Evolutionary conservation across 2,329 filamentous ascomycete genomes (phyloP), one percentile per base, ranked within the genome.

Genomic region (Conoideocrella luteorostrata): DNA sequence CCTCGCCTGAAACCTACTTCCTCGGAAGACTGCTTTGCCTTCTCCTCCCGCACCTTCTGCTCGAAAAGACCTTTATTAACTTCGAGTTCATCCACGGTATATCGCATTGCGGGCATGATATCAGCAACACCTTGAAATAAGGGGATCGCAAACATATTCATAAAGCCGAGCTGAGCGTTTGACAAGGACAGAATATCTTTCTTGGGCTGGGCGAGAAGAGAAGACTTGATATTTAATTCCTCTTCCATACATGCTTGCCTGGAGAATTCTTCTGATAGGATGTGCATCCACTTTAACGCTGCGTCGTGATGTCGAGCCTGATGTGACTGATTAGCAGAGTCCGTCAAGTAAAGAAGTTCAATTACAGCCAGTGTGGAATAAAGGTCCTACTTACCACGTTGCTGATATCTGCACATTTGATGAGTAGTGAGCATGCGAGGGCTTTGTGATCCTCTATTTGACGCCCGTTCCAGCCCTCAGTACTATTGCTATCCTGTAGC

Each of bases 361-460:
- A n/a, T n/a, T n/a, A n/a, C n/a, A n/a, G n/a, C n/a, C n/a, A n/a
- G n/a, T n/a, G n/a, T n/a, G 26, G n/a, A 18, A 15, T 11, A 10
- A 24, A 30, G 39, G 18, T n/a, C n/a, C n/a, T 22, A 83, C 86
- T 63, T 75, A 91, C 87, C 62, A 97, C 93, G 61, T 98, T 98
- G 68, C 91, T 96, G 59, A 98, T 97, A 63, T 98, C 93, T 30
- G 93, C 93, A 61, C 93, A 97, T 64, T 98, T 98, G 67, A 98
- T 96, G 47, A 98, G 70, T 45, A 98, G 69, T 12, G 89, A 89
- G 65, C 93, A 97, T n/a, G 85, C 72, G 37, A 97, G 67, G 9
- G 86, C 81, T 52, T 84, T 86, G 52, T 89, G 78, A 53, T 90
- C 84, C 48, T 93, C 83, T 10, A 84, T 61, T 52, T 84, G 77